Conservation (phyloP, 75 land plant genomes). For the Picea sitchensis region DNA sequence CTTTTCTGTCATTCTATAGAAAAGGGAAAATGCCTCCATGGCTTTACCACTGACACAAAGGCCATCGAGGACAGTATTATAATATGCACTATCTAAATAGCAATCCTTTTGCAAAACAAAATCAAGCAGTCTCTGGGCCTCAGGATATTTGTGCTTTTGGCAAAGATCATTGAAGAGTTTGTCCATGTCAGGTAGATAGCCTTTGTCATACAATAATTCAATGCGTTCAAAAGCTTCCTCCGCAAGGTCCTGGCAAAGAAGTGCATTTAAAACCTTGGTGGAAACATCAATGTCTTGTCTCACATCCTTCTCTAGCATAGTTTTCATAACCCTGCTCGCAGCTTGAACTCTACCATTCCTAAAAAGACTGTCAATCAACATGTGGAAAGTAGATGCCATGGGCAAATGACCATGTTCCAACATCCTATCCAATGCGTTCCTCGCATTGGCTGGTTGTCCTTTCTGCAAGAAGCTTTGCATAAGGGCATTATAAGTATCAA, state of each 20-base stretch:
- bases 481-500: slow-evolving; percentile 38
- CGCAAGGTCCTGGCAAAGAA: slow-evolving; percentile 23
- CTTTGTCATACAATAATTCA: slow-evolving; percentile 36
- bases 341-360: slow-evolving; percentile 33
- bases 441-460: slow-evolving; percentile 32
- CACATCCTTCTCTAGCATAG: slow-evolving; percentile 57
- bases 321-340: slow-evolving; percentile 36
- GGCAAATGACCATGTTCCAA: slow-evolving; percentile 44
- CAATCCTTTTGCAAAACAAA: slow-evolving; percentile 35
- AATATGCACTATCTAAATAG: slow-evolving; percentile 21
- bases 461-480: slow-evolving; percentile 45
- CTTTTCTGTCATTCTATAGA: slow-evolving; percentile 37
- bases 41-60: slow-evolving; percentile 31
- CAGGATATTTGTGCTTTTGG: slow-evolving; percentile 23
- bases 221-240: slow-evolving; percentile 37
- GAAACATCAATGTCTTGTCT: slow-evolving; percentile 54
- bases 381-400: slow-evolving; percentile 47
- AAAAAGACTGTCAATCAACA: slow-evolving; percentile 46
- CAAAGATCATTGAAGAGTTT: slow-evolving; percentile 35
- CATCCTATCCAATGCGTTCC: slow-evolving; percentile 45
- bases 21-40: slow-evolving; percentile 46
- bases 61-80: slow-evolving; percentile 20
- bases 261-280: slow-evolving; percentile 21
- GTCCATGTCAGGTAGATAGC: slow-evolving; percentile 42
- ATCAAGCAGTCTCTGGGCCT: slow-evolving; percentile 30